Conservation (phyloP, 2,329 filamentous ascomycete species). For the Diaporthe humulicola region DNA sequence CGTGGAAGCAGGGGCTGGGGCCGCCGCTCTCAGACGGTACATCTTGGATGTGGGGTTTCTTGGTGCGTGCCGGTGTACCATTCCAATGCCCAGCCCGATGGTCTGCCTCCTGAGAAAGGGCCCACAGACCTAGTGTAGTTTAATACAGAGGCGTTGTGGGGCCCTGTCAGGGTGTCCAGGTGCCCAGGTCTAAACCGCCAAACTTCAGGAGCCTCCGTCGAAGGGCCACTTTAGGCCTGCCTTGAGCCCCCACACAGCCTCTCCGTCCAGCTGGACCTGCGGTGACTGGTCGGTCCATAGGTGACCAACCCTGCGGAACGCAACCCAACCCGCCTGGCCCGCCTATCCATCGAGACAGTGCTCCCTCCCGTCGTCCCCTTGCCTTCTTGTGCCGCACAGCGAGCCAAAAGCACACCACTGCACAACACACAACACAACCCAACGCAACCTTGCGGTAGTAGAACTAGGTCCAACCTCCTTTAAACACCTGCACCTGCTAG, state of each 20-base stretch:
- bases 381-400: background rate
- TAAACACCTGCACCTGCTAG: background rate
- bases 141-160: background rate
- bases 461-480: background rate
- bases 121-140: background rate
- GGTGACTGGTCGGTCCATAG: background rate
- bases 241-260: background rate
- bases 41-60: background rate
- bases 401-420: background rate
- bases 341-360: background rate
- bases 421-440: background rate
- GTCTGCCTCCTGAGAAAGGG: slow-evolving; percentile 6
- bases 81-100: background rate
- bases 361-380: slow-evolving; percentile 1
- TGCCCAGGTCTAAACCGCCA: background rate
- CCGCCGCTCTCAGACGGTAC: background rate
- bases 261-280: background rate
- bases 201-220: background rate
- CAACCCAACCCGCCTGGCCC: slow-evolving; percentile 3
- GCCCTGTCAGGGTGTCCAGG: background rate
- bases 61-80: background rate
- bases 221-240: background rate
- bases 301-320: background rate
- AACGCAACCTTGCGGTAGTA: background rate
- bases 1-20: slow-evolving; percentile 5